These are phyloP conservation scores for Capsaspora owczarzaki DNA, from an alignment of 78 protist genomes.

Conservation along the genomic window DNA sequence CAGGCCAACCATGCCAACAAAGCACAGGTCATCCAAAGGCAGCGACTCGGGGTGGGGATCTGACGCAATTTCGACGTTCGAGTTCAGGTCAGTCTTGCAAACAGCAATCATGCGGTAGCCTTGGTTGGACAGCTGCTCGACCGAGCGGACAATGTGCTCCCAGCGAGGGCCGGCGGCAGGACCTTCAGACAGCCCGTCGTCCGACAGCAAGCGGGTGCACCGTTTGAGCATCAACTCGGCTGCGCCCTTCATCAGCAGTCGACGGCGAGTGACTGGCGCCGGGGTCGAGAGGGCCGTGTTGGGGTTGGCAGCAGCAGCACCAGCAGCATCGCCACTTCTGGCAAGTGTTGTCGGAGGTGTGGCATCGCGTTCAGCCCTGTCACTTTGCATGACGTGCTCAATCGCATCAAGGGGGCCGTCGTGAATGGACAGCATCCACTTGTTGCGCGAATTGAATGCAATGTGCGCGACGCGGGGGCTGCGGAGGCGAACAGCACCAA, in stretches of 20 bases:
- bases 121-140: not conserved
- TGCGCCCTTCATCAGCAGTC: slow-evolving; percentile 73
- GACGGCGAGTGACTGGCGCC: slow-evolving; percentile 38
- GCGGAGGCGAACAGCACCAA: not conserved
- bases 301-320: no score
- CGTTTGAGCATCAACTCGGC: slow-evolving; percentile 62
- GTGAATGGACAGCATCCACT: slow-evolving; percentile 70
- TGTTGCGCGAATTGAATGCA: slow-evolving; percentile 93
- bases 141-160: not conserved
- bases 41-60: not conserved
- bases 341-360: no score
- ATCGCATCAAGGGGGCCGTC: not conserved
- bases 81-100: not conserved
- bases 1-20: slow-evolving; percentile 82
- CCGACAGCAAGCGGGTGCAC: slow-evolving; percentile 8
- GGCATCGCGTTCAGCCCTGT: no score
- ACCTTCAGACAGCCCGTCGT: slow-evolving; percentile 25
- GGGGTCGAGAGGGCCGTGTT: not conserved
- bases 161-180: not conserved
- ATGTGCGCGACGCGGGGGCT: slow-evolving; percentile 47
- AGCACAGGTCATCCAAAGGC: not conserved
- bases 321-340: no score
- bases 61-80: not conserved
- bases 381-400: no score
- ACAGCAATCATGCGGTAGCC: slow-evolving; percentile 31